phyloP scores from a whole-genome alignment of 106 monocot species.

The Platanthera guangdongensis region DNA sequence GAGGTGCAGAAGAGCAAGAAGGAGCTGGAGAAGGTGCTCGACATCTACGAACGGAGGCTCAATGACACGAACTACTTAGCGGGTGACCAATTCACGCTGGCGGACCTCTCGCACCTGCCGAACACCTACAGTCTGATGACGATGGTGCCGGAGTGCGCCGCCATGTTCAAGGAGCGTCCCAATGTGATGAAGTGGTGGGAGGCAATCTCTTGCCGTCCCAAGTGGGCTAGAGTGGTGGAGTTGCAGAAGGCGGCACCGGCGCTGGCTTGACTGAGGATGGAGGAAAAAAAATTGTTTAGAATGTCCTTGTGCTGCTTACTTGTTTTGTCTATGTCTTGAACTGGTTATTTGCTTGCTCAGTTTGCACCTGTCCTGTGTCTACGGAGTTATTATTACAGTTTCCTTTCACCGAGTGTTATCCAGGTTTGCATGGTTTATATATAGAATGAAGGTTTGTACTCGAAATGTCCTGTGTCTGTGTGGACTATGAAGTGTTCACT shows the following conservation, averaged over 20 bases:
- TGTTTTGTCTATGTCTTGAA: background rate
- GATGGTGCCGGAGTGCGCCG: slow-evolving; percentile 8
- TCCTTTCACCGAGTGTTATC: no score
- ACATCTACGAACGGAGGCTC: slow-evolving; percentile 49
- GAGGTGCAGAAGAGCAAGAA: slow-evolving; percentile 17
- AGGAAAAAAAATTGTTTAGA: background rate
- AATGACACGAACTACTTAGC: slow-evolving; percentile 45
- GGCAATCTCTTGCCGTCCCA: slow-evolving; percentile 34
- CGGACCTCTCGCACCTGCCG: slow-evolving; percentile 65
- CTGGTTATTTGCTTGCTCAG: no score
- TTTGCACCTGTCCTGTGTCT: no score
- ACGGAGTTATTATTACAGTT: no score
- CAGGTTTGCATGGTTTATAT: background rate
- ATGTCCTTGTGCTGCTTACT: background rate
- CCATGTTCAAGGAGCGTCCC: slow-evolving; percentile 38
- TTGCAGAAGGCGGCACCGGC: slow-evolving; percentile 12
- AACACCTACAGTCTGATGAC: slow-evolving; percentile 42
- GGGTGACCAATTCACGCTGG: slow-evolving; percentile 47
- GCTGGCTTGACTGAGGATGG: slow-evolving; percentile 1
- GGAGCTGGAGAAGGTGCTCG: slow-evolving; percentile 41
- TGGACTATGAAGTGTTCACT: no score
- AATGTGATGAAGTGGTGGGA: slow-evolving; percentile 82
- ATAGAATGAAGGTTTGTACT: background rate
- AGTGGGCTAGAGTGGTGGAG: slow-evolving; percentile 55
- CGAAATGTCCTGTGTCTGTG: no score